Base-by-base conservation (phyloP, 768 basidiomycete genomes). In the Boletellus ananas region DNA sequence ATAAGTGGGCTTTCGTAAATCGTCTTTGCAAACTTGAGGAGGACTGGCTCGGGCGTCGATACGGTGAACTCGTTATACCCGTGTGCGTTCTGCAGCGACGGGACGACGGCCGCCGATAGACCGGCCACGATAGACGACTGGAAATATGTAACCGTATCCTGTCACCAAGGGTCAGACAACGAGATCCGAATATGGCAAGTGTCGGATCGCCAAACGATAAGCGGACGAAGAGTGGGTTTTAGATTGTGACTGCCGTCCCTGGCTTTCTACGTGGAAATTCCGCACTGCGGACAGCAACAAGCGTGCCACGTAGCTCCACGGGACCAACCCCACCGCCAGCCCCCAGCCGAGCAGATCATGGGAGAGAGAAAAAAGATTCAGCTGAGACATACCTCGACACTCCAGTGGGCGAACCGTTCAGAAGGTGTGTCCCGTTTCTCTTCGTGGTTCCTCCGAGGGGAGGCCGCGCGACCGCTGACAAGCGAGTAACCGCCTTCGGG, bases 51-150 rank as follows among this genome's bases (percentile, higher is more conserved):
- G 3, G 91, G 84, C 0, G 87, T 73, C 0, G 80, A 78, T 12
- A 97, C 90, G 1, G 89, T 81, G 66, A 97, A 97, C 69, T 98
- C 94, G 72, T 98, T 98, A 66, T 91, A 94, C 3, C 93, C 93
- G 57, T 92, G 81, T 2, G 71, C 73, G 23, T 77, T 77, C 31
- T 84, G 81, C 20, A 94, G 74, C 21, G 74, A 70, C 2, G 82
- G 73, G 34, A 95, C 78, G 45, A 83, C 77, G 16, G 80, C 69
- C 25, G 77, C 72, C 1, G 85, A 66, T 5, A 96, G 74, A 17
- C 93, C 93, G 40, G 70, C 64, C 0, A 74, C 71, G 8, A 74
- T 62, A 3, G 87, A 83, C 1, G 89, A 85, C 17, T 79, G 77
- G 62, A 87, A 88, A 58, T 85, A 74, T 9, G 78, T 69, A 1